Base-by-base conservation (phyloP, 1,139 yeast genomes). In the Meyerozyma elateridarum region DNA sequence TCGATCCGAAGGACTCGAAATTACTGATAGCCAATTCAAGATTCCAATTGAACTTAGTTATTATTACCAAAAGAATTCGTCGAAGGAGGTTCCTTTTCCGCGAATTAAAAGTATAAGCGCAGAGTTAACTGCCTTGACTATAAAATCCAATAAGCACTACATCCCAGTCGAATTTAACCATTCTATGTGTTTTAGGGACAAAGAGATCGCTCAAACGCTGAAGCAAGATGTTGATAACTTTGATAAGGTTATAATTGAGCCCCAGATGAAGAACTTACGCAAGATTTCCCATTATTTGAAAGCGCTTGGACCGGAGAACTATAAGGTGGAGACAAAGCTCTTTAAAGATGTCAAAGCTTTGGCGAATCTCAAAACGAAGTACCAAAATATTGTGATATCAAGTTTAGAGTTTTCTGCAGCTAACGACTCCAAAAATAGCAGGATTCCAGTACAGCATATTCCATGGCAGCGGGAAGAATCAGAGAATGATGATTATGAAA, bases 131-230 rank as follows among this genome's bases (percentile, higher is more conserved):
- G 66, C 54, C 1, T 40, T 58, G 9, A 60, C 70, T 1, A 40
- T 65, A 9, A 45, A 56, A 26, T 59, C 71, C 2, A 49, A 51
- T 8, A 52, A 53, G 29, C 39, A 46, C 18, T 52, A 55, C 8
- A 56, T 67, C 13, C 73, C 73, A 1, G 39, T 67, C 12, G 73
- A 67, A 37, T 51, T 68, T 32, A 61, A 59, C 39, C 71, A 64
- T 39, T 64, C 59, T 27, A 52, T 64, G 49, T 48, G 67, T 9
- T 62, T 56, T 38, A 32, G 44, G 7, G 51, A 47, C 25, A 49
- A 51, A 27, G 49, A 44, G 16, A 64, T 44, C 41, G 38, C 15
- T 38, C 33, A 22, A 39, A 32, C 25, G 19, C 30, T 9, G 45
- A 36, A 8, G 42, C 34, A 20, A 13, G 13, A 55, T n/a, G 28